Percentiles rank a stretch among this genome's conserved stretches.
These are phyloP conservation scores for Allantophomopsis cytisporea DNA, from an alignment of 2,329 filamentous ascomycete species.

Conservation along the genomic window DNA sequence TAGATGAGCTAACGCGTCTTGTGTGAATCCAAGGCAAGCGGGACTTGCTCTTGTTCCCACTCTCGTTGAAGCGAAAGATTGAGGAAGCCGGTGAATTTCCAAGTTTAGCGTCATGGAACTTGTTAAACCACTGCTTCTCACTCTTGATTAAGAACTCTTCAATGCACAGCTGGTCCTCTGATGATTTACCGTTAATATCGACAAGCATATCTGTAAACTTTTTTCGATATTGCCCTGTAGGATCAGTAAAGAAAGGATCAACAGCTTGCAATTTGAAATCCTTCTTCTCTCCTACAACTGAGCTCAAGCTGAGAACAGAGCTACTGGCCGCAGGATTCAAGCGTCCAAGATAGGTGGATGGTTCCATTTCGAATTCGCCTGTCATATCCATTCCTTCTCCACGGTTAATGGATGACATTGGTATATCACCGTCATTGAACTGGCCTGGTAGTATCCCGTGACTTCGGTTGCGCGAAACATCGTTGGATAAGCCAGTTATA, in stretches of 20 bases:
- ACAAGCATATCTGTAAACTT: constrained; percentile 42
- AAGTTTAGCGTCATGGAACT: constrained; percentile 42
- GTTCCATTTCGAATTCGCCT: too few relatives aligned
- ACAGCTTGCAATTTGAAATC: constrained; percentile 50
- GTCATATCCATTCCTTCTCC: too few relatives aligned
- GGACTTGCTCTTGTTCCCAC: neutral
- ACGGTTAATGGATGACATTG: too few relatives aligned
- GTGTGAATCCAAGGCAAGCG: constrained; percentile 2
- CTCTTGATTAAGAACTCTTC: constrained; percentile 49
- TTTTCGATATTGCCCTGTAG: constrained; percentile 43
- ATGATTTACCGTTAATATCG: constrained; percentile 31
- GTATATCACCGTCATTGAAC: too few relatives aligned
- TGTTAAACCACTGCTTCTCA: constrained; percentile 52
- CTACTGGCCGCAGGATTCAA: too few relatives aligned
- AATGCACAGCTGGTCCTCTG: constrained; percentile 43
- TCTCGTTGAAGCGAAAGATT: too few relatives aligned
- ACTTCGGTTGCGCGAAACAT: too few relatives aligned
- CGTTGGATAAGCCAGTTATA: too few relatives aligned
- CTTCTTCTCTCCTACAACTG: constrained; percentile 44
- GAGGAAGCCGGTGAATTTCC: constrained; percentile 20
- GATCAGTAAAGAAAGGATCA: constrained; percentile 52
- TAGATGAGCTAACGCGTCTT: neutral
- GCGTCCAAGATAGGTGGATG: too few relatives aligned
- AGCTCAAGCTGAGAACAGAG: constrained; percentile 37
- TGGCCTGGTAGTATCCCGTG: too few relatives aligned